phyloP scores from a whole-genome alignment of 192 early-diverging fungal genomes.

The Umbelopsis sp. region DNA sequence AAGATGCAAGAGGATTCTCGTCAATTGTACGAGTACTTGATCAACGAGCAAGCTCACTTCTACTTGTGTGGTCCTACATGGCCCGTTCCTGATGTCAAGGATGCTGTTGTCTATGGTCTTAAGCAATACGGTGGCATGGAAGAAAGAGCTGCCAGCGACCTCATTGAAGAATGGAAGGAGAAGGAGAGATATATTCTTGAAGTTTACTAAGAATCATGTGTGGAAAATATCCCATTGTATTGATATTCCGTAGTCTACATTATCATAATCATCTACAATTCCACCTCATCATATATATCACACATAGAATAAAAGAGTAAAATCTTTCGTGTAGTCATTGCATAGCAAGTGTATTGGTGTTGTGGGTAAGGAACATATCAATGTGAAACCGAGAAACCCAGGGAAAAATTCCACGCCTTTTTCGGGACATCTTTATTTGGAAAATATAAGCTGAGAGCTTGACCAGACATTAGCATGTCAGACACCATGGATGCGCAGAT shows the following conservation, averaged over 20 bases:
- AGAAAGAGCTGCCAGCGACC: conserved; percentile 62
- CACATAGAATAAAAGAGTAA: not conserved
- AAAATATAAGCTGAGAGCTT: not conserved
- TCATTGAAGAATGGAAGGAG: conserved; percentile 91
- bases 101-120: conserved; percentile 85
- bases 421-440: not conserved
- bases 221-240: not conserved
- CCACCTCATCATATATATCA: not conserved
- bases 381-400: too few relatives aligned
- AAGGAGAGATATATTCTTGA: conserved; percentile 91
- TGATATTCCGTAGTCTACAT: conserved; percentile 3
- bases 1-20: conserved; percentile 86
- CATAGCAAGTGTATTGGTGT: too few relatives aligned
- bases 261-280: not conserved
- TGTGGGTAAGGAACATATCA: too few relatives aligned
- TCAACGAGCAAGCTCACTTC: conserved; percentile 82
- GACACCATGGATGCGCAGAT: not conserved
- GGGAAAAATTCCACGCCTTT: too few relatives aligned
- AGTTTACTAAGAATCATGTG: conserved; percentile 63
- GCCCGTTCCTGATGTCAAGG: conserved; percentile 93
- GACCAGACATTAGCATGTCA: not conserved
- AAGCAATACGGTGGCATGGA: conserved; percentile 60
- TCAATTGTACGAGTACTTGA: conserved; percentile 73
- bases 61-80: conserved; percentile 98
- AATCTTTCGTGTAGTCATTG: not conserved